phyloP scores from a whole-genome alignment of 1,139 yeast genomes.

The Torulaspora globosa region DNA sequence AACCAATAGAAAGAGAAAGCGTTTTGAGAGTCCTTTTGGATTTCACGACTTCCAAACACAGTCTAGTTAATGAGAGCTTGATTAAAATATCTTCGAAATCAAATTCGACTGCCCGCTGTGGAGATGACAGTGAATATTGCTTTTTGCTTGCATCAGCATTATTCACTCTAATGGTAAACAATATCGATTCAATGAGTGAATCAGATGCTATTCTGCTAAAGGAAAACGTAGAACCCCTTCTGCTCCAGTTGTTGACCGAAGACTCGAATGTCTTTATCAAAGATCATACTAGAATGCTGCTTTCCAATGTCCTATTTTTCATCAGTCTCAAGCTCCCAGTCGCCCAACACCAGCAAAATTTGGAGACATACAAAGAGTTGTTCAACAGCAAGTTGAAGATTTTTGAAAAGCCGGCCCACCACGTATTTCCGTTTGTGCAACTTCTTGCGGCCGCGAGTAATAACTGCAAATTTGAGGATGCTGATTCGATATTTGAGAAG shows the following conservation, averaged over 20 bases:
- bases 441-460: slow-evolving; percentile 51
- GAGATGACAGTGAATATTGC: slow-evolving; percentile 25
- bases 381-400: slow-evolving; percentile 31
- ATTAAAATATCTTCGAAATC: slow-evolving; percentile 25
- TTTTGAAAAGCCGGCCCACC: slow-evolving; percentile 39
- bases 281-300: slow-evolving; percentile 29
- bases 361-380: slow-evolving; percentile 18
- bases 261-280: slow-evolving; percentile 21
- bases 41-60: slow-evolving; percentile 36
- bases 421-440: slow-evolving; percentile 48
- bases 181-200: slow-evolving; percentile 20
- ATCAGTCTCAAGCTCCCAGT: slow-evolving; percentile 22
- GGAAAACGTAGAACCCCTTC: slow-evolving; percentile 20
- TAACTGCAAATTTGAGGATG: slow-evolving; percentile 19
- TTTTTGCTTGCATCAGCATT: slow-evolving; percentile 32
- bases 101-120: slow-evolving; percentile 15
- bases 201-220: slow-evolving; percentile 21
- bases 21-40: slow-evolving; percentile 44
- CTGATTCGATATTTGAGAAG: slow-evolving; percentile 14
- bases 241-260: slow-evolving; percentile 19
- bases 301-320: slow-evolving; percentile 29
- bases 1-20: slow-evolving; percentile 36
- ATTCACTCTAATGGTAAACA: slow-evolving; percentile 31
- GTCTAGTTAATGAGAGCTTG: slow-evolving; percentile 32
- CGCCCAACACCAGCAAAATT: slow-evolving; percentile 18